Evolutionary conservation across 208 protist genomes (phyloP).

Genomic region (Leishmania tarentolae): DNA sequence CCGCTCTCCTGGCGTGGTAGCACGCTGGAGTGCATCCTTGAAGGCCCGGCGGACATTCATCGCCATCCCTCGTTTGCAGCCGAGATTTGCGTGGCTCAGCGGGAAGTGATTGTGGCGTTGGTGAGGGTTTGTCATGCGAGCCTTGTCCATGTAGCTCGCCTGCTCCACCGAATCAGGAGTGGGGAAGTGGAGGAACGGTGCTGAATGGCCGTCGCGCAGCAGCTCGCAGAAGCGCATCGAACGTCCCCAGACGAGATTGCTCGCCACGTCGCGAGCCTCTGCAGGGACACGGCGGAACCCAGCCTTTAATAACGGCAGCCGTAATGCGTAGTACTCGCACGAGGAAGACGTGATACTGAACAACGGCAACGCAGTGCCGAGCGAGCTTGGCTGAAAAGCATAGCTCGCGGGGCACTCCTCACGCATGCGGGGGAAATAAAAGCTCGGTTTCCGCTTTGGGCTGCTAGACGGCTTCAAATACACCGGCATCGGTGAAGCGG

Average conservation of each 20-base stretch:
- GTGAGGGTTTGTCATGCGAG: slow-evolving; percentile 20
- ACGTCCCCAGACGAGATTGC: slow-evolving; percentile 79
- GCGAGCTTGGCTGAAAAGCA: slow-evolving; percentile 34
- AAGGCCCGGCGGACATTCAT: slow-evolving; percentile 38
- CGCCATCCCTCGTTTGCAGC: slow-evolving; percentile 88
- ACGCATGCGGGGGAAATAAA: slow-evolving; percentile 80
- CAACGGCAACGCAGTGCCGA: slow-evolving; percentile 68
- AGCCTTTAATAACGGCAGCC: slow-evolving; percentile 89
- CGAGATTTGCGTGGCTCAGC: slow-evolving; percentile 72
- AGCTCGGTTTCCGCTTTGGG: slow-evolving; percentile 67
- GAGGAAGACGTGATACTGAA: slow-evolving; percentile 78
- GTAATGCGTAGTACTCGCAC: slow-evolving; percentile 96
- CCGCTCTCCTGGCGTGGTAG: slow-evolving; percentile 5
- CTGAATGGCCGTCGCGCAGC: background rate
- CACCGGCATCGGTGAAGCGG: slow-evolving; percentile 37
- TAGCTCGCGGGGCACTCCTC: slow-evolving; percentile 24
- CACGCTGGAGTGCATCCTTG: slow-evolving; percentile 5
- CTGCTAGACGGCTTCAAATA: slow-evolving; percentile 77
- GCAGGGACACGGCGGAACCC: slow-evolving; percentile 71
- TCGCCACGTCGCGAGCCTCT: slow-evolving; percentile 26
- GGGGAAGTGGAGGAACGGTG: slow-evolving; percentile 5
- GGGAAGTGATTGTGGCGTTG: slow-evolving; percentile 92
- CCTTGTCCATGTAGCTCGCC: slow-evolving; percentile 15
- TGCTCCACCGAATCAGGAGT: slow-evolving; percentile 10
- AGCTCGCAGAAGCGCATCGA: slow-evolving; percentile 57